Conservation (phyloP, 192 early-diverging fungal species). For the Gryganskiella cystojenkinii region DNA sequence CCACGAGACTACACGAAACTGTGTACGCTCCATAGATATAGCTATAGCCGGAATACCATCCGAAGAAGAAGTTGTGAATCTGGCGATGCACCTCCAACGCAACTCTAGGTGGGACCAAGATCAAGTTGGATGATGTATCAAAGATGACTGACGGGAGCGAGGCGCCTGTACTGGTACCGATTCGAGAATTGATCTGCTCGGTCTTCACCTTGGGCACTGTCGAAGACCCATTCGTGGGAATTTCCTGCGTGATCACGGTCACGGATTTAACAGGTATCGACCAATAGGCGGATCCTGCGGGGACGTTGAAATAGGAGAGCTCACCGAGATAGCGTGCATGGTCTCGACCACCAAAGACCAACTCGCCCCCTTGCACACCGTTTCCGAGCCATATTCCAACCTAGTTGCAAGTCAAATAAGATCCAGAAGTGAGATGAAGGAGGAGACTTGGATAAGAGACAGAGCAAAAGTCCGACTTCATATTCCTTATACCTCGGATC, state of each 20-base stretch:
- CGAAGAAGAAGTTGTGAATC: conserved; percentile 22
- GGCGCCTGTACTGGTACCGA: background rate
- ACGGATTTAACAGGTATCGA: conserved; percentile 15
- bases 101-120: conserved; percentile 12
- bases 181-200: background rate
- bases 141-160: conserved; percentile 18
- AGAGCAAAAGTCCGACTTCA: background rate
- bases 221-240: background rate
- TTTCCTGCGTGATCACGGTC: background rate
- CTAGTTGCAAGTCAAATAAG: background rate
- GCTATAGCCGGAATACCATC: conserved; percentile 20
- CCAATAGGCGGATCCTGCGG: conserved; percentile 11
- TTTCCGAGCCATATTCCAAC: conserved; percentile 24
- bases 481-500: background rate
- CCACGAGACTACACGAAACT: conserved; percentile 12
- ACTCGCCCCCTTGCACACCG: conserved; percentile 19
- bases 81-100: conserved; percentile 12
- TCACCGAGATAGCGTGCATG: conserved; percentile 11
- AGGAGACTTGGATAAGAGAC: background rate
- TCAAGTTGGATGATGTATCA: conserved; percentile 30
- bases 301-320: conserved; percentile 10
- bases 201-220: background rate
- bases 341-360: conserved; percentile 28
- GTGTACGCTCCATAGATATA: conserved; percentile 11
- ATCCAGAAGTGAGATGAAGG: background rate